phyloP scores from a whole-genome alignment of 2,329 filamentous ascomycete genomes.

The Trichoderma atroviride region DNA sequence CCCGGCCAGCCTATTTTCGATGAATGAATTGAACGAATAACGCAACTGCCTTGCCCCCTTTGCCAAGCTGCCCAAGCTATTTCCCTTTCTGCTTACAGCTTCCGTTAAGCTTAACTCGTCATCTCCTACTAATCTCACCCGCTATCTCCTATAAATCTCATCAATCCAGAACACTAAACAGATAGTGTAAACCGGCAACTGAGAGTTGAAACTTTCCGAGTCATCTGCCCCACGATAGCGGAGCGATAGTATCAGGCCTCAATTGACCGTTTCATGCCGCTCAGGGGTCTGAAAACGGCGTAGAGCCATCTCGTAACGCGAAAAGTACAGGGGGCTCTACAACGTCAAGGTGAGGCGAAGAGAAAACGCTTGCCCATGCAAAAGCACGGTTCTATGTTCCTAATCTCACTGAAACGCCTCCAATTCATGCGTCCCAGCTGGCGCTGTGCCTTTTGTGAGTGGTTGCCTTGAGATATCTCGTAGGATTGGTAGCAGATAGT shows the following conservation, averaged over 20 bases:
- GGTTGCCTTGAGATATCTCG: neutral
- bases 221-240: neutral
- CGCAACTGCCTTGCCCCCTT: neutral
- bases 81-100: neutral
- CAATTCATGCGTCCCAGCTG: conserved; percentile 11
- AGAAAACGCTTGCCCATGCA: neutral
- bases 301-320: neutral
- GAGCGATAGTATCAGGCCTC: neutral
- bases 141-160: conserved; percentile 5
- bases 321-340: conserved; percentile 1
- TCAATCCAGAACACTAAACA: neutral
- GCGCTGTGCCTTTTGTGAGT: neutral
- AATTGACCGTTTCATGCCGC: conserved; percentile 17
- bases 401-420: conserved; percentile 18
- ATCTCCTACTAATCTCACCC: conserved; percentile 10
- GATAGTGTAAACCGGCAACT: conserved; percentile 10
- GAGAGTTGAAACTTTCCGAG: neutral
- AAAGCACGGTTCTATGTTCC: neutral
- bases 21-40: conserved; percentile 1
- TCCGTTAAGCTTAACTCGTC: conserved; percentile 16
- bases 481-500: neutral
- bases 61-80: neutral
- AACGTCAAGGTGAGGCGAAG: neutral
- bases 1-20: conserved; percentile 5
- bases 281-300: conserved; percentile 2